phyloP scores from a whole-genome alignment of 306 rosid species.

The Pyrus betulifolia region DNA sequence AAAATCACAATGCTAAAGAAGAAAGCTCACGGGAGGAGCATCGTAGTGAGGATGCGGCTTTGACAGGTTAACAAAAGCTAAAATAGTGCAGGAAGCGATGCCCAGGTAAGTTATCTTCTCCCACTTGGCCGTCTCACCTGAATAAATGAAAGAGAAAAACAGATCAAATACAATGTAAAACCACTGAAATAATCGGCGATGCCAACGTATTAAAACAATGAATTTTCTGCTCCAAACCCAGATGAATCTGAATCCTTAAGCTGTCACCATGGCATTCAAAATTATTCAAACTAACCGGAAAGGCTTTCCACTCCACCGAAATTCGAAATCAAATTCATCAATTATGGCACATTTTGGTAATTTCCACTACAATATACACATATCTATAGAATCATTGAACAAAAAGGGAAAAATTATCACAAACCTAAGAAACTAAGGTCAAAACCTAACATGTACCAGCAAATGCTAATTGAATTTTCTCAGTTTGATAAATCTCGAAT shows the following conservation, averaged over 20 bases:
- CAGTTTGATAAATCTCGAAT: background rate
- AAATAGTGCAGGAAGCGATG: conserved; percentile 52
- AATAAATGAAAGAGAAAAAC: background rate
- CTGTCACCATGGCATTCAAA: background rate
- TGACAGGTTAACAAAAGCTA: conserved; percentile 50
- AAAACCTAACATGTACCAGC: background rate
- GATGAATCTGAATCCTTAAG: background rate
- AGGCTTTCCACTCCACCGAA: background rate
- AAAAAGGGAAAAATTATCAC: background rate
- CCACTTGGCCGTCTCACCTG: conserved; percentile 92
- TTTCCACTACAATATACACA: background rate
- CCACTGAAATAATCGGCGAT: background rate
- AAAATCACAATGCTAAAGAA: conserved; percentile 5
- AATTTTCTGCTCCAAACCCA: background rate
- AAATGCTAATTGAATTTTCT: background rate
- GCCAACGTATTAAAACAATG: background rate
- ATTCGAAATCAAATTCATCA: background rate
- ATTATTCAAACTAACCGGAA: background rate
- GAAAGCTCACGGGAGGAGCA: conserved; percentile 67
- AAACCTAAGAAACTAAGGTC: background rate
- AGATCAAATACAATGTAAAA: background rate
- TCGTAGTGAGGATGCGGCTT: conserved; percentile 82
- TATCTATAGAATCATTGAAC: background rate
- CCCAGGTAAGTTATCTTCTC: conserved; percentile 91
- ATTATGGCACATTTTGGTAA: background rate